Evolutionary conservation across 306 rosid species (phyloP).

Genomic region (Casuarina equisetifolia): DNA sequence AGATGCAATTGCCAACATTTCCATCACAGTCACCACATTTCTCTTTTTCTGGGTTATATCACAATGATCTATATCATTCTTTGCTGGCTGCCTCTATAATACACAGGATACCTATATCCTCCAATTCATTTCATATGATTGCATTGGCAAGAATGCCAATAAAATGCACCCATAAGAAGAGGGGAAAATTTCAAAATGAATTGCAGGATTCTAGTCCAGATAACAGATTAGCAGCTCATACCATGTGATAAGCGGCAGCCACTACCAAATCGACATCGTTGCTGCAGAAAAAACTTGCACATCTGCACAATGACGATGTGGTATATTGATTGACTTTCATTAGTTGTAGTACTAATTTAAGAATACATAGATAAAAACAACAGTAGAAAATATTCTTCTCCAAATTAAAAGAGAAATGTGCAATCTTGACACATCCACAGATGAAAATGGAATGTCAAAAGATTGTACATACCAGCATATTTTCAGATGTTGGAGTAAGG

Average conservation of each 20-base stretch:
- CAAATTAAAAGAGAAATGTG: constrained; percentile 10
- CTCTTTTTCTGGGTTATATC: background rate
- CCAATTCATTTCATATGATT: constrained; percentile 26
- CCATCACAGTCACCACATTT: background rate
- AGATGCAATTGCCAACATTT: background rate
- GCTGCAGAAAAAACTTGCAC: constrained; percentile 94
- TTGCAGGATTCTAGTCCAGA: constrained; percentile 26
- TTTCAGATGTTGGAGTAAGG: constrained; percentile 86
- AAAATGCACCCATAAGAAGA: constrained; percentile 17
- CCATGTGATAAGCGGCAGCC: constrained; percentile 97
- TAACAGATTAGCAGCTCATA: constrained; percentile 45
- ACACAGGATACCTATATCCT: background rate
- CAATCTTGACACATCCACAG: constrained; percentile 5
- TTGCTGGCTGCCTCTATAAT: background rate
- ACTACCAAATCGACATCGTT: constrained; percentile 88
- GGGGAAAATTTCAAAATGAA: constrained; percentile 14
- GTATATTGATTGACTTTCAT: constrained; percentile 24
- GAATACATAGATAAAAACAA: constrained; percentile 11
- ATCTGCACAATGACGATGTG: constrained; percentile 69
- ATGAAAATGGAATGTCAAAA: constrained; percentile 1
- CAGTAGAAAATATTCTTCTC: constrained; percentile 7
- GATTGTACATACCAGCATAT: constrained; percentile 67
- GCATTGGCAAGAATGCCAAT: constrained; percentile 9
- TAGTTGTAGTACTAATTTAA: constrained; percentile 11
- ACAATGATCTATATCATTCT: background rate